A percentile compares a stretch with the other conserved stretches of the same genome.
Conservation (phyloP, 257 asterid species). For the Handroanthus guayacan region DNA sequence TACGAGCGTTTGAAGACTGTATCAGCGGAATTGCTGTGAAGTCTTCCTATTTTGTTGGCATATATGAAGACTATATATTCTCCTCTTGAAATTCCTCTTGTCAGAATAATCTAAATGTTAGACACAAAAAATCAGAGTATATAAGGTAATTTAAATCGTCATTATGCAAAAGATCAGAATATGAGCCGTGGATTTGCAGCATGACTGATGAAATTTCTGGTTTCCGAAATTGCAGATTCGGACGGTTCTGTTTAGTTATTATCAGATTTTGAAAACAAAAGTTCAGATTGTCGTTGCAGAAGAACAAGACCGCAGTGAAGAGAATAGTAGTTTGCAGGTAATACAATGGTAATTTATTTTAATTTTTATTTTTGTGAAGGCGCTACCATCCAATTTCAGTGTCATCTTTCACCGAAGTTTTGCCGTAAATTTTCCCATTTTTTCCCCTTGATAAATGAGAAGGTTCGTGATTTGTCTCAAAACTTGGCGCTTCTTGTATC, state of each 20-base stretch:
- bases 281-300: constrained; percentile 23
- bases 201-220: constrained; percentile 26
- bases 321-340: constrained; percentile 38
- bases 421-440: not conserved
- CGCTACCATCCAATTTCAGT: constrained; percentile 10
- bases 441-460: constrained; percentile 9
- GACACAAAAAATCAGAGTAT: constrained; percentile 14
- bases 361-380: not conserved
- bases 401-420: constrained; percentile 30
- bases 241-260: constrained; percentile 32
- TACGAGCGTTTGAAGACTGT: constrained; percentile 32
- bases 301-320: constrained; percentile 24
- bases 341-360: constrained; percentile 1
- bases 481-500: not conserved
- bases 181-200: constrained; percentile 34
- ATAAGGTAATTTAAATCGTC: constrained; percentile 44
- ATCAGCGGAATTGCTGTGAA: constrained; percentile 33
- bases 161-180: constrained; percentile 21
- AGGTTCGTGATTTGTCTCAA: not conserved
- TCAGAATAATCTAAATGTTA: constrained; percentile 30
- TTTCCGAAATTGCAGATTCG: constrained; percentile 41
- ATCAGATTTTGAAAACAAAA: constrained; percentile 27
- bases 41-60: constrained; percentile 10
- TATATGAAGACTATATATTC: not conserved
- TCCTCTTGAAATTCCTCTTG: not conserved